Conservation (phyloP, 805 yeast species). For the Hanseniaspora taiwanica region DNA sequence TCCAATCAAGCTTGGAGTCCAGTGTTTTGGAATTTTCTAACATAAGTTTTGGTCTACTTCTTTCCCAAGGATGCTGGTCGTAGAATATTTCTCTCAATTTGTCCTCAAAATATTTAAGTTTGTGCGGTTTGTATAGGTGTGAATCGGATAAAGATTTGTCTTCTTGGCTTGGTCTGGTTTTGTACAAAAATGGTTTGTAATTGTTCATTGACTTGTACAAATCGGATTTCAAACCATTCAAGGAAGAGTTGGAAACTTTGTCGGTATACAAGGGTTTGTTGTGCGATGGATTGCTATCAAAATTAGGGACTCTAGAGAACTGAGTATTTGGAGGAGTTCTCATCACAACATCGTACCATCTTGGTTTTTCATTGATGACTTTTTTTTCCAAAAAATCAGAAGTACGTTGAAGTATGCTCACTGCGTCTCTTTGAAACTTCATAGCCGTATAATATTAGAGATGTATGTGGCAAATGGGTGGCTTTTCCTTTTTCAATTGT, state of each 20-base stretch:
- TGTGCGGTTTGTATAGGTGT: constrained; percentile 17
- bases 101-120: constrained; percentile 41
- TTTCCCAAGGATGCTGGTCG: constrained; percentile 96
- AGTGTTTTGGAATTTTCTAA: constrained; percentile 65
- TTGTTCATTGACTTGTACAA: background rate
- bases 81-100: constrained; percentile 70
- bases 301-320: constrained; percentile 25
- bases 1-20: constrained; percentile 52
- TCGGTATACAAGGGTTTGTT: constrained; percentile 4
- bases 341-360: constrained; percentile 81
- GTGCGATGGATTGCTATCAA: constrained; percentile 14
- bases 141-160: constrained; percentile 13
- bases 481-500: too few relatives aligned
- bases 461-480: too few relatives aligned
- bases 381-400: constrained; percentile 65
- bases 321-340: constrained; percentile 67
- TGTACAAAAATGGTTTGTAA: constrained; percentile 10
- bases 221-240: background rate
- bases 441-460: constrained; percentile 20
- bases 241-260: background rate
- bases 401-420: constrained; percentile 66
- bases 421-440: constrained; percentile 70
- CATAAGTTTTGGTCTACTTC: constrained; percentile 75
- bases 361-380: constrained; percentile 51
- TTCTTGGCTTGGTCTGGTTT: constrained; percentile 19